Base-by-base conservation (phyloP, 2,329 filamentous ascomycete species). In the Bipolaris cookei region DNA sequence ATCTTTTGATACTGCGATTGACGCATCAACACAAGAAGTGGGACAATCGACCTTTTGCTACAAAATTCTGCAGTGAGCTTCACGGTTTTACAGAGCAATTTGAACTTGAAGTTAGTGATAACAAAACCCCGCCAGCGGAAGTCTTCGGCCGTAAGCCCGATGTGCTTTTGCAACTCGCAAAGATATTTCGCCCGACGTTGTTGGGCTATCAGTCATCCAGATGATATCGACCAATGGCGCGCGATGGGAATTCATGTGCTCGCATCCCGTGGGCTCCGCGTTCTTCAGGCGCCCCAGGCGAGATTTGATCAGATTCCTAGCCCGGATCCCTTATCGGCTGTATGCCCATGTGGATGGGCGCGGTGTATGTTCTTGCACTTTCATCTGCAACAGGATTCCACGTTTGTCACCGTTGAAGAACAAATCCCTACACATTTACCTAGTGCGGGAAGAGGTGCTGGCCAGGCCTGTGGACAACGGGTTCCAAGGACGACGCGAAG, bases 161-260 rank as follows among this genome's bases (percentile, higher is more conserved):
- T 23, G 4, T 20, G 28, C 25, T 25, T 18, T 6, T 32, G 34
- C 43, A 45, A 42, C 14, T 46, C 32, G 48, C 18, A 4, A 34
- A 45, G 5, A 7, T 11, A 8, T 25, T 53, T 43, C 20, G 4
- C 11, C 28, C 32, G 38, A 23, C 23, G 5, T 8, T 10, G 21
- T 45, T 35, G n/a, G 18, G 21, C 8, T 8, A 13, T 34, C 44
- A 38, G 23, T 7, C 32, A 4, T 38, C 38, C 10, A 30, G 28
- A 25, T 28, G 18, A 23, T 30, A n/a, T 11, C 20, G 45, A 43
- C 61, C 49, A 56, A 61, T 61, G 4, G 54, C 8, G 34, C 21
- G 37, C 38, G 14, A 3, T 8, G 8, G 46, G 51, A 34, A 21
- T 11, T n/a, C 6, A 5, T 43, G 32, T 4, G 42, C 16, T 48